Percentiles rank a stretch among this genome's conserved stretches.
phyloP scores from a whole-genome alignment of 129 eudicot genomes.

The Artemisia annua region DNA sequence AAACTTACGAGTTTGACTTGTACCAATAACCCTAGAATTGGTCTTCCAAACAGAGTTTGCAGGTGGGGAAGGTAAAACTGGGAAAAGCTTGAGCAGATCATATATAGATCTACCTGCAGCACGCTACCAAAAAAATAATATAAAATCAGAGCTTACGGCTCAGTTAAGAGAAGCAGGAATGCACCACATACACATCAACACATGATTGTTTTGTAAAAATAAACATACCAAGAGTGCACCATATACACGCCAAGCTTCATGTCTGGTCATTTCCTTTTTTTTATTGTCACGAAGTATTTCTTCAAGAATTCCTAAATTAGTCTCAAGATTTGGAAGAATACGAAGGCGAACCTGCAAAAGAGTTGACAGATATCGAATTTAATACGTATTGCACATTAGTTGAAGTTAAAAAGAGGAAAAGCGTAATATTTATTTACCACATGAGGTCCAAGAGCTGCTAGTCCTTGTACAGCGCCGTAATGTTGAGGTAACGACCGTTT shows the following conservation, averaged over 20 bases:
- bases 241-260: slow-evolving; percentile 84
- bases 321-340: slow-evolving; percentile 60
- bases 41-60: slow-evolving; percentile 37
- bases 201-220: neutral
- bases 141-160: slow-evolving; percentile 1
- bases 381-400: neutral
- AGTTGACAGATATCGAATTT: slow-evolving; percentile 7
- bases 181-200: too few species aligned
- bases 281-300: slow-evolving; percentile 56
- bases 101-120: slow-evolving; percentile 73
- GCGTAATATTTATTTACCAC: slow-evolving; percentile 42
- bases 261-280: slow-evolving; percentile 66
- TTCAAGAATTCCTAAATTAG: slow-evolving; percentile 56
- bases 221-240: slow-evolving; percentile 72
- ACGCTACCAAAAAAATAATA: slow-evolving; percentile 37
- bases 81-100: slow-evolving; percentile 63
- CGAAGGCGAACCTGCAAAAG: slow-evolving; percentile 60
- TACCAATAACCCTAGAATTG: slow-evolving; percentile 35
- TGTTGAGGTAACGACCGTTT: slow-evolving; percentile 68
- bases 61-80: slow-evolving; percentile 47
- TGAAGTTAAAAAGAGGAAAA: neutral
- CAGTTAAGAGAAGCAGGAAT: neutral
- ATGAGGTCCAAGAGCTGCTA: slow-evolving; percentile 75
- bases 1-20: slow-evolving; percentile 38
- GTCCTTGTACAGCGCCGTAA: slow-evolving; percentile 83